Evolutionary conservation across 345 rosid species (phyloP), one percentile per base, ranked within the genome.

Genomic region (Dipteronia sinensis): DNA sequence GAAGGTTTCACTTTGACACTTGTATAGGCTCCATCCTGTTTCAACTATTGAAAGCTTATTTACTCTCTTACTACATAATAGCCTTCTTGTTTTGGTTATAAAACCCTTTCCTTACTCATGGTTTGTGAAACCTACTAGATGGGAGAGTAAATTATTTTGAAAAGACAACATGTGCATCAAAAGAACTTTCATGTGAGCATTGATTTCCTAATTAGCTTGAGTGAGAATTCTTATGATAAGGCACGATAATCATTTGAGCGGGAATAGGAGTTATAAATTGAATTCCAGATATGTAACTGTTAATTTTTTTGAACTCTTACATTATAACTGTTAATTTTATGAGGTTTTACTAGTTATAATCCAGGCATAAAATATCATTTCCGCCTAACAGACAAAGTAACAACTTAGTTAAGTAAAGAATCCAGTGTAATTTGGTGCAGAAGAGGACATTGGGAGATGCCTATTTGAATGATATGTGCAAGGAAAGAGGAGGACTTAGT

Each of bases 41-140:
- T 3, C 58, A 53, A 19, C 58, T 53, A 53, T 53, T 15, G 4
- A 53, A 53, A 53, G 6, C 58, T 53, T 53, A 53, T 15, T 5
- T 49, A 42, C 2, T 2, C 16, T 49, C 19, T 77, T 79, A 74
- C 80, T 86, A 16, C 82, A 89, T 3, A 89, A 93, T 19, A 12
- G 29, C 58, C 58, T 59, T 23, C n/a, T 13, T 56, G n/a, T 62
- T 27, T 10, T 25, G 58, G 58, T 53, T 1, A 53, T 53, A 13
- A 53, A 15, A 53, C 2, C n/a, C 58, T 53, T 53, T 53, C 58
- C 17, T 53, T 15, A 53, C 20, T 15, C 17, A 53, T 46, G 49
- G 12, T 46, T 46, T 46, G 49, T 44, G 49, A 12, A 44, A 44
- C 49, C 49, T 10, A 10, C 56, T 51, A 15, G 16, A 51, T 51